Evolutionary conservation across 306 rosid genomes (phyloP).

Genomic region (Rosa rugosa): DNA sequence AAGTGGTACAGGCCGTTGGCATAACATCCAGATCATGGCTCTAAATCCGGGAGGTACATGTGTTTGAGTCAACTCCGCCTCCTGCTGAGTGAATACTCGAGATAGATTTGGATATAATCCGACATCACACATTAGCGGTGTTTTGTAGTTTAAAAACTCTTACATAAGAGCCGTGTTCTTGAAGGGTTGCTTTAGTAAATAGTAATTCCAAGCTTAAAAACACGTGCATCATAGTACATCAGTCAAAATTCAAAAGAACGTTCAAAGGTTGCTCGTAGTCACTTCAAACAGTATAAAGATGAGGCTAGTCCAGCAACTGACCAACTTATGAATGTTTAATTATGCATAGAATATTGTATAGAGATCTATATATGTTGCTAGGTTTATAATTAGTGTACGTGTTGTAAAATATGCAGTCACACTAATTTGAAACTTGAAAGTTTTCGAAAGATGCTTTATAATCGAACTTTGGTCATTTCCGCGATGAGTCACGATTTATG

Average conservation of each 20-base stretch:
- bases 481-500: background rate
- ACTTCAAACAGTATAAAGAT: background rate
- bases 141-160: too few species aligned
- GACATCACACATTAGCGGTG: too few species aligned
- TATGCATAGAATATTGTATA: background rate
- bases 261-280: background rate
- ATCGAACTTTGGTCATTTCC: background rate
- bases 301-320: background rate
- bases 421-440: background rate
- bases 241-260: background rate
- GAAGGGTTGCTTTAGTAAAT: too few species aligned
- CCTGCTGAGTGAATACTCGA: too few species aligned
- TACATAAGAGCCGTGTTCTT: too few species aligned
- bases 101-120: too few species aligned
- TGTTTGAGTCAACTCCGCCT: too few species aligned
- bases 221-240: background rate
- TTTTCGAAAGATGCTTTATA: background rate
- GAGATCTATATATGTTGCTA: background rate
- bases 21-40: too few species aligned
- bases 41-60: too few species aligned
- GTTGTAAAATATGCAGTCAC: background rate
- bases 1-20: too few species aligned
- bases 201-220: too few species aligned
- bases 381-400: background rate
- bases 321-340: background rate